Conservation (phyloP, 2,329 filamentous ascomycete genomes). For the Aspergillus thermomutatus region DNA sequence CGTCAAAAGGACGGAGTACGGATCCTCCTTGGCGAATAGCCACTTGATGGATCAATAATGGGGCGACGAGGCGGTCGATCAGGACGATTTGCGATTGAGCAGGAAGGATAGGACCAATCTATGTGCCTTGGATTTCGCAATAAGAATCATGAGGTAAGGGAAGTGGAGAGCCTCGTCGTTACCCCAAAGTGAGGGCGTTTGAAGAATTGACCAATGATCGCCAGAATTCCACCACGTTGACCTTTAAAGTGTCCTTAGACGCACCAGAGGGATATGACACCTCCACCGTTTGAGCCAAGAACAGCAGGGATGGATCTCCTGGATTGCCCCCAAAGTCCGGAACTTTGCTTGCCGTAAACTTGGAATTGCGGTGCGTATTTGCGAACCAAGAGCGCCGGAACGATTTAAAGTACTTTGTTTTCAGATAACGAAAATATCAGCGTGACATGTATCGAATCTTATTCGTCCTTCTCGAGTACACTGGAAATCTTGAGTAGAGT, state of each 20-base stretch:
- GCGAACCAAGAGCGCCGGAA: neutral
- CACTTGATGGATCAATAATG: slow-evolving; percentile 14
- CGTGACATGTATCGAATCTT: neutral
- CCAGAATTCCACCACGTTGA: slow-evolving; percentile 16
- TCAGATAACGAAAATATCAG: too few species aligned
- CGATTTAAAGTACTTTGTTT: neutral
- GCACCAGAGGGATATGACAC: slow-evolving; percentile 13
- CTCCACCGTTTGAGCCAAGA: slow-evolving; percentile 14
- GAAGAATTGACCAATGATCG: slow-evolving; percentile 15
- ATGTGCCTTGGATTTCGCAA: neutral
- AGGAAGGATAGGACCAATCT: slow-evolving; percentile 5
- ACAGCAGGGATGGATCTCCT: slow-evolving; percentile 6
- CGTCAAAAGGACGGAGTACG: slow-evolving; percentile 17
- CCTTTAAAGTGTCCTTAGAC: slow-evolving; percentile 12
- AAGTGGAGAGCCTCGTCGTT: slow-evolving; percentile 3
- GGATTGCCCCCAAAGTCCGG: neutral
- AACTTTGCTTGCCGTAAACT: neutral
- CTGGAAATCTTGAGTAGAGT: neutral
- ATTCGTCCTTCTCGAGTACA: neutral
- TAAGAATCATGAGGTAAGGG: slow-evolving; percentile 8
- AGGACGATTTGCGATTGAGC: slow-evolving; percentile 5
- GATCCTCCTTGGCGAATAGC: slow-evolving; percentile 18
- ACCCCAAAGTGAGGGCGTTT: slow-evolving; percentile 7
- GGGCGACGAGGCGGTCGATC: slow-evolving; percentile 17
- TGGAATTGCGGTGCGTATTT: neutral